A percentile compares a stretch with the other conserved stretches of the same genome.
phyloP scores from a whole-genome alignment of 2,329 filamentous ascomycete genomes.

The Periconia digitata region DNA sequence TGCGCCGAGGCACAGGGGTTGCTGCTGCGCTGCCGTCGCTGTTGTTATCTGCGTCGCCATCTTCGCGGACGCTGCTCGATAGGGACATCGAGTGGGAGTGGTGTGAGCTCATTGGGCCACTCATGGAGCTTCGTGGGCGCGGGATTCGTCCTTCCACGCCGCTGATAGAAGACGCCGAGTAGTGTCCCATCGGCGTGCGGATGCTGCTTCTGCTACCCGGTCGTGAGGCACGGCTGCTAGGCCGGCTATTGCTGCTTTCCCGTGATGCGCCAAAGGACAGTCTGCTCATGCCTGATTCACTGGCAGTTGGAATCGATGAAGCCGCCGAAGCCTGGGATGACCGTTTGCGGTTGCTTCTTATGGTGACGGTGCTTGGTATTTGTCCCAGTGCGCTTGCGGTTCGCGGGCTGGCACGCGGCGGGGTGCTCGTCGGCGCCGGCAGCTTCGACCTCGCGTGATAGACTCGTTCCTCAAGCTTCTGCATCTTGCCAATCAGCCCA shows the following conservation, averaged over 20 bases:
- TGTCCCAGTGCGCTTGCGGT: constrained; percentile 52
- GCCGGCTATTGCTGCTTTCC: constrained; percentile 55
- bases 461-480: constrained; percentile 89
- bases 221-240: constrained; percentile 66
- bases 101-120: constrained; percentile 54
- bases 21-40: constrained; percentile 40
- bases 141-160: constrained; percentile 44
- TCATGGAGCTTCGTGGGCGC: constrained; percentile 71
- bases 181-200: constrained; percentile 65
- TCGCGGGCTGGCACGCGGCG: constrained; percentile 79
- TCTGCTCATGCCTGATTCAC: constrained; percentile 43
- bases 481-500: constrained; percentile 93
- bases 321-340: constrained; percentile 56
- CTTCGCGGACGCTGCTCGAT: constrained; percentile 36
- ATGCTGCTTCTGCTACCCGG: constrained; percentile 67
- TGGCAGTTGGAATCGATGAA: constrained; percentile 30
- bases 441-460: constrained; percentile 90
- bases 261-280: constrained; percentile 53
- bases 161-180: constrained; percentile 51
- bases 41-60: constrained; percentile 51
- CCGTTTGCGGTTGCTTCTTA: constrained; percentile 69
- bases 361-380: constrained; percentile 59
- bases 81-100: constrained; percentile 37
- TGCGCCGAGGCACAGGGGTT: constrained; percentile 50
- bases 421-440: constrained; percentile 75